Percentiles rank a stretch among this genome's conserved stretches.
These are phyloP conservation scores for Flaveria robusta DNA, from an alignment of 129 eudicot species.

Conservation along the genomic window DNA sequence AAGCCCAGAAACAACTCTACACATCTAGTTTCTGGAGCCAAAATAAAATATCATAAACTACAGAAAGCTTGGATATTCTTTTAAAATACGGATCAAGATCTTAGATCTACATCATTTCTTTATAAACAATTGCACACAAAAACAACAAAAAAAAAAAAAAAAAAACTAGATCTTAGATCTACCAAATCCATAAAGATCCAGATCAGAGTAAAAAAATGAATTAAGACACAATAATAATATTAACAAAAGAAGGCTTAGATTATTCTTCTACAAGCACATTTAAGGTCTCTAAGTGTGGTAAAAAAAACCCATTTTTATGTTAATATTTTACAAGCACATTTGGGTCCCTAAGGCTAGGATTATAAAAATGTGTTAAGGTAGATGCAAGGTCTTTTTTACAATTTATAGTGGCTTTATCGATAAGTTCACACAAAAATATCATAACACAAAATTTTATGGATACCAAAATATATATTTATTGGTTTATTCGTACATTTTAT, in stretches of 20 bases:
- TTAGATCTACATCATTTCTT: not conserved
- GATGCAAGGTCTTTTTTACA: no score
- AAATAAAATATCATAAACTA: not conserved
- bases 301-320: not conserved
- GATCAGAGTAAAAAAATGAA: not conserved
- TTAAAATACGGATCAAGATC: constrained; percentile 11
- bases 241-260: not conserved
- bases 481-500: constrained; percentile 3
- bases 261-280: constrained; percentile 3
- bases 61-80: not conserved
- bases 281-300: not conserved
- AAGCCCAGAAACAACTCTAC: no score
- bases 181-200: not conserved
- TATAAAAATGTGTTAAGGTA: no score
- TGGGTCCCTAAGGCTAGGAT: no score
- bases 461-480: not conserved
- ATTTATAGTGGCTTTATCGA: no score
- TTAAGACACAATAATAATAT: not conserved
- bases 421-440: not conserved
- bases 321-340: not conserved
- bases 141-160: not conserved
- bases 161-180: constrained; percentile 16
- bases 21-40: no score
- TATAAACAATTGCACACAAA: not conserved
- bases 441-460: constrained; percentile 2